Evolutionary conservation across 805 yeast species (phyloP).

Genomic region (Yarrowia alimentaria): DNA sequence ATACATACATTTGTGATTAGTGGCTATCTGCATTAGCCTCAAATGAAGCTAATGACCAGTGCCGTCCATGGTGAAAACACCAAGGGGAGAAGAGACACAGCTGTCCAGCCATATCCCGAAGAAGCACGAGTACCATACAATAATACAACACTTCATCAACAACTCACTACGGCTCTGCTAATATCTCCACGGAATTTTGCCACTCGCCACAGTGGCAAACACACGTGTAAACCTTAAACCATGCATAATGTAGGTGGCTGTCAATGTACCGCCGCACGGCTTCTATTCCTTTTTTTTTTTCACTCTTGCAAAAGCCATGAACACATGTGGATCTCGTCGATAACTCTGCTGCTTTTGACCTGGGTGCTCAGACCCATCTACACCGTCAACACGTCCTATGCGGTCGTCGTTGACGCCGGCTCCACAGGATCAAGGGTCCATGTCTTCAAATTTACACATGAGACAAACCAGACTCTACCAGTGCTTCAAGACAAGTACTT

Average conservation of each 20-base stretch:
- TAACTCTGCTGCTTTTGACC: constrained; percentile 5
- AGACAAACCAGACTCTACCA: constrained; percentile 80
- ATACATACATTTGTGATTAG: too few species aligned
- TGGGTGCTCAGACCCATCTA: constrained; percentile 11
- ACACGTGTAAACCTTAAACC: constrained; percentile 23
- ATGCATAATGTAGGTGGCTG: not conserved
- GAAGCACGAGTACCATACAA: too few species aligned
- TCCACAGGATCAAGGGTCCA: constrained; percentile 95
- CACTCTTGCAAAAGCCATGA: constrained; percentile 8
- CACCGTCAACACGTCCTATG: constrained; percentile 44
- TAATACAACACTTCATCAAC: too few species aligned
- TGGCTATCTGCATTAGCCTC: too few species aligned
- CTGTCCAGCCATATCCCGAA: too few species aligned
- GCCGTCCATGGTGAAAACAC: too few species aligned
- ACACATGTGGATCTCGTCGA: constrained; percentile 16
- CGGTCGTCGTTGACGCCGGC: constrained; percentile 95
- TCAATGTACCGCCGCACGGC: constrained; percentile 5
- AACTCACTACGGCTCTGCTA: too few species aligned
- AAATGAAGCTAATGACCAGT: too few species aligned
- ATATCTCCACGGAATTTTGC: too few species aligned
- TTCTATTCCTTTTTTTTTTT: constrained; percentile 25
- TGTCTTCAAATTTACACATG: constrained; percentile 71
- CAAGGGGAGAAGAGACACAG: too few species aligned
- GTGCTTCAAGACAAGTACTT: constrained; percentile 72
- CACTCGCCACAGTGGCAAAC: constrained; percentile 12